Percentiles rank a stretch among this genome's conserved stretches.
Evolutionary conservation across 2,329 filamentous ascomycete genomes (phyloP).

Genomic region (Venturia asperata): DNA sequence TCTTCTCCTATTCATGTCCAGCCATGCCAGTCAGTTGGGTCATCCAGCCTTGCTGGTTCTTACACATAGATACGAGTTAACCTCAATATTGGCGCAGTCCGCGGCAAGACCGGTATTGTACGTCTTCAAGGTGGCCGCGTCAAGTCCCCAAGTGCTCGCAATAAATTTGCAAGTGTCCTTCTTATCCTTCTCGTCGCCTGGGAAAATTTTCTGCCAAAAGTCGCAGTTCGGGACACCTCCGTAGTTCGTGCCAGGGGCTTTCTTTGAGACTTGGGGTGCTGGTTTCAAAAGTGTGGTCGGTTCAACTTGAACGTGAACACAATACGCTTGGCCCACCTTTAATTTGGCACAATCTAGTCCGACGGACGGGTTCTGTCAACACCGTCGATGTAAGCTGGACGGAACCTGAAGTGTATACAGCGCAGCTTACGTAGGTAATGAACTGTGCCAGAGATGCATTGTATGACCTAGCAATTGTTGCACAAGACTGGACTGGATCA

Average conservation of each 20-base stretch:
- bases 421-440: background rate
- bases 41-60: background rate
- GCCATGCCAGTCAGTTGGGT: background rate
- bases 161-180: background rate
- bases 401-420: too few species aligned
- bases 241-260: background rate
- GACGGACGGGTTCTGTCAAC: background rate
- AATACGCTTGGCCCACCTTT: background rate
- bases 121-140: background rate
- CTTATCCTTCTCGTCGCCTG: background rate
- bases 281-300: background rate
- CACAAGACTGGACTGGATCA: background rate
- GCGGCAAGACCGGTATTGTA: background rate
- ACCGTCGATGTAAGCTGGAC: background rate
- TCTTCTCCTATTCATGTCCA: background rate
- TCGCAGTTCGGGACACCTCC: background rate
- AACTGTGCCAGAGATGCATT: background rate
- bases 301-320: background rate
- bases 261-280: background rate
- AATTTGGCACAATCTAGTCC: background rate
- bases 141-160: background rate
- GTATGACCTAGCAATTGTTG: background rate
- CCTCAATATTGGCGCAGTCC: slow-evolving; percentile 1
- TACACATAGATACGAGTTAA: background rate
- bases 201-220: background rate